Conservation (phyloP, 2,329 filamentous ascomycete species). For the Clonostachys solani region DNA sequence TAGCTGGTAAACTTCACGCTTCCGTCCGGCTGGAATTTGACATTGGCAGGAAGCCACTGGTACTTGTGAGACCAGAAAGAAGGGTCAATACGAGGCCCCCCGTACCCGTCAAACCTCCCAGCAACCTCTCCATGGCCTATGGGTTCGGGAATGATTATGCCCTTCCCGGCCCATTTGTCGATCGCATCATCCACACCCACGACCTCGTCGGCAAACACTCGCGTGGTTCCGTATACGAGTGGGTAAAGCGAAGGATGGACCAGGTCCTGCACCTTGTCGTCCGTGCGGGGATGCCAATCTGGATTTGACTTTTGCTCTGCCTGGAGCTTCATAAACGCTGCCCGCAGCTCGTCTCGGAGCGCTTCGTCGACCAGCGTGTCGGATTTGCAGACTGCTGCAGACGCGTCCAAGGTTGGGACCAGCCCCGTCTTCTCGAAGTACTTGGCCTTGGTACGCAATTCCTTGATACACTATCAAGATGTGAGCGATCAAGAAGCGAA, state of each 20-base stretch:
- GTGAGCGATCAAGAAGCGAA: background rate
- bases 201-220: slow-evolving; percentile 6
- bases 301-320: slow-evolving; percentile 7
- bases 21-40: slow-evolving; percentile 27
- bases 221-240: slow-evolving; percentile 5
- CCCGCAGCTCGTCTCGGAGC: slow-evolving; percentile 5
- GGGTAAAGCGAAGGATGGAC: slow-evolving; percentile 43
- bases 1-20: slow-evolving; percentile 33
- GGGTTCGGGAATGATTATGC: slow-evolving; percentile 5
- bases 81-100: too few species aligned
- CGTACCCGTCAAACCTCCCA: too few species aligned
- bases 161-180: slow-evolving; percentile 15
- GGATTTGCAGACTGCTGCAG: slow-evolving; percentile 11
- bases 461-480: slow-evolving; percentile 9
- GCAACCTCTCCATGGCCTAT: background rate
- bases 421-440: slow-evolving; percentile 29
- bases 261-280: slow-evolving; percentile 46
- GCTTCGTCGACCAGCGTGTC: slow-evolving; percentile 7
- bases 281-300: slow-evolving; percentile 52
- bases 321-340: slow-evolving; percentile 9
- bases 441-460: slow-evolving; percentile 40
- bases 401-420: slow-evolving; percentile 19
- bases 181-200: slow-evolving; percentile 16
- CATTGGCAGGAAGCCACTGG: slow-evolving; percentile 20
- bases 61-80: slow-evolving; percentile 19